Evolutionary conservation across 805 yeast species (phyloP), one percentile per base, ranked within the genome.

Genomic region (Ogataea ramenticola): DNA sequence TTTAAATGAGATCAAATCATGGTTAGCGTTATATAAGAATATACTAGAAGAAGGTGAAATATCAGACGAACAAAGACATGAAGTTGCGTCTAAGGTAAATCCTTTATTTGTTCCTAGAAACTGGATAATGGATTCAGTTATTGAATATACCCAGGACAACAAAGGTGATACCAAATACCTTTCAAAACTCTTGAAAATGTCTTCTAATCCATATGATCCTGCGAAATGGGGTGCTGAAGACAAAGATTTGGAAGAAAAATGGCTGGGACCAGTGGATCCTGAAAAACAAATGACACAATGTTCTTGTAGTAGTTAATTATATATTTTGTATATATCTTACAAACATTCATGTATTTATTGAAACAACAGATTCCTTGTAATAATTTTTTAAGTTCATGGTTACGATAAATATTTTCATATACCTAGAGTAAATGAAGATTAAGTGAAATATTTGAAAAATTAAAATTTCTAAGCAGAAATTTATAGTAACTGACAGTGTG

Each of bases 71-170:
- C 58, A 56, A 12, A 68, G 90, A 41, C 51, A 47, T 4, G 49
- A 46, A 9, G 51, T 68, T 3, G 77, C 88, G 40, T 56, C 64
- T 7, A 43, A 51, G 3, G 67, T 64, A 40, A 93, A 91, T 55
- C 99, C 98, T 3, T 57, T 77, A 31, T 91, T 91, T 56, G 73
- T 85, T 6, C 93, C 96, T 19, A 72, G 91, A 47, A 85, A 80
- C 49, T 87, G 95, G 89, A 81, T 90, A 42, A 68, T 93, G 43
- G 87, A 88, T 43, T 90, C 89, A 48, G 96, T 88, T 1, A 81
- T 86, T 39, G 71, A 75, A 26, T 64, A 67, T 38, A 71, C 80
- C 0, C 68, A 72, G 32, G 85, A 79, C 2, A 67, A 68, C n/a
- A 69, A 74, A 31, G 66, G 65, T n/a, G 80, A 79, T 56, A 55